phyloP scores from a whole-genome alignment of 768 basidiomycete genomes.

The Lactarius quietus region DNA sequence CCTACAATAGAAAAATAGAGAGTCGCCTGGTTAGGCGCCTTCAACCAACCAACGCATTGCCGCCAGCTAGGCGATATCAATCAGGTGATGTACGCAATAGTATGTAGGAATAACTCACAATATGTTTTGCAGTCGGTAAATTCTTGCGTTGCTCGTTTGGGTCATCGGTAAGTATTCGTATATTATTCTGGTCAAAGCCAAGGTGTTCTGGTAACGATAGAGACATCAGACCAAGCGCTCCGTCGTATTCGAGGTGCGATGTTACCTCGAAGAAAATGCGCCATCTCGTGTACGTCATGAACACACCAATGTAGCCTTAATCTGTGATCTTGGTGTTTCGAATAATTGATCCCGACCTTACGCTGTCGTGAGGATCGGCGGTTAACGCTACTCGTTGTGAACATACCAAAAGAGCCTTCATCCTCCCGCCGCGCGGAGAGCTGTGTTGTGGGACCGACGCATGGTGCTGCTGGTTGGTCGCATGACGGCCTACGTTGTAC shows the following conservation, averaged over 20 bases:
- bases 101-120: slow-evolving; percentile 1
- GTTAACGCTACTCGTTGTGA: too few relatives aligned
- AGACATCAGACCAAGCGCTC: neutral
- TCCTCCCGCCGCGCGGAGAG: neutral
- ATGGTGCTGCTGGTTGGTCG: neutral
- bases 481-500: neutral
- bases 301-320: neutral
- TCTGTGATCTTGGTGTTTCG: neutral
- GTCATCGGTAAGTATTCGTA: neutral
- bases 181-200: neutral
- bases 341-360: slow-evolving; percentile 12
- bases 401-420: neutral
- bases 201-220: neutral
- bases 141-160: neutral
- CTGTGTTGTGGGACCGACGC: neutral
- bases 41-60: slow-evolving; percentile 6
- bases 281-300: neutral
- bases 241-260: neutral
- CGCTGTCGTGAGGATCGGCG: neutral
- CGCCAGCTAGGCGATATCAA: neutral
- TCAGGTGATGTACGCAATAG: neutral
- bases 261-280: neutral
- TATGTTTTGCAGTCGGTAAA: neutral
- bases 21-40: neutral
- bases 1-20: slow-evolving; percentile 4